These are phyloP conservation scores for Panicum hallii DNA, from an alignment of 202 grass and related monocot genomes.

Conservation along the genomic window DNA sequence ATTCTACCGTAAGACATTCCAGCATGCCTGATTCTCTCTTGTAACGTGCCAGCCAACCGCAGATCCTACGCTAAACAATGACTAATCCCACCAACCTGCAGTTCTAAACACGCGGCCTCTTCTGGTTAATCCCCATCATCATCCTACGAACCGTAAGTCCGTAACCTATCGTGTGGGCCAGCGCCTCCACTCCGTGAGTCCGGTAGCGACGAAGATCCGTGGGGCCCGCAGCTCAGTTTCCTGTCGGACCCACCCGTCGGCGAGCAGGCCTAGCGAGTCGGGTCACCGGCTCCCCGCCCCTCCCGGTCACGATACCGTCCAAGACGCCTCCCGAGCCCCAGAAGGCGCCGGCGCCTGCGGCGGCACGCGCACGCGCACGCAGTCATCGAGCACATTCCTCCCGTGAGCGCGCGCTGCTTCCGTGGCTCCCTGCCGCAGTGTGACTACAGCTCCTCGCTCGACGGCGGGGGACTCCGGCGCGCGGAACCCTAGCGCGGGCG, in stretches of 20 bases:
- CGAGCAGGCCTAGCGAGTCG: background rate
- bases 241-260: background rate
- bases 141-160: background rate
- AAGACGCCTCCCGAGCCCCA: background rate
- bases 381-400: constrained; percentile 2
- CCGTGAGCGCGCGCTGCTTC: background rate
- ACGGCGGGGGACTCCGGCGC: background rate
- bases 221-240: background rate
- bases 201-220: background rate
- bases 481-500: constrained; percentile 29
- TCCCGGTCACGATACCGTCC: background rate
- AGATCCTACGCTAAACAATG: background rate
- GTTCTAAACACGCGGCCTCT: background rate
- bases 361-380: background rate
- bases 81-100: background rate
- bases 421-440: background rate
- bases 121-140: too few relatives aligned
- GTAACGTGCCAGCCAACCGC: background rate
- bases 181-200: too few relatives aligned
- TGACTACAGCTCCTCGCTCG: background rate
- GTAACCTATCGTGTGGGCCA: background rate
- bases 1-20: background rate
- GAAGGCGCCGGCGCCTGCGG: background rate
- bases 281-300: background rate
- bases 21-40: background rate